Conservation (phyloP, 805 yeast genomes). For the Kluyveromyces wickerhamii region DNA sequence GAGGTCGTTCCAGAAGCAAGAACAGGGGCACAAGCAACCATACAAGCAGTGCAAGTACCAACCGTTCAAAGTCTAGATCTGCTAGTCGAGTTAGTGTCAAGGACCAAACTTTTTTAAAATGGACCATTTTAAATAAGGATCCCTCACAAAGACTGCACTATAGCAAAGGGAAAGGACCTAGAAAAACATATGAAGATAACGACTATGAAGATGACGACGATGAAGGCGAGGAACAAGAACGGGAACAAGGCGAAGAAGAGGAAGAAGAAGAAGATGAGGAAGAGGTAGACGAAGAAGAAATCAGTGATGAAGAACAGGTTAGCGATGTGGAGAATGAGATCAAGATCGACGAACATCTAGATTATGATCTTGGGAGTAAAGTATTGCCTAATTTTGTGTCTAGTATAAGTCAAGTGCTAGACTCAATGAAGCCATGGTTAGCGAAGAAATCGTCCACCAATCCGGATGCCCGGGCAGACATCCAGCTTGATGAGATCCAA, state of each 20-base stretch:
- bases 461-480: constrained; percentile 23
- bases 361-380: constrained; percentile 27
- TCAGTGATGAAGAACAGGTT: constrained; percentile 35
- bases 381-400: constrained; percentile 27
- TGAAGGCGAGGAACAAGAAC: constrained; percentile 10
- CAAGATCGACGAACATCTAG: constrained; percentile 26
- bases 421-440: constrained; percentile 27
- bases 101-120: constrained; percentile 39
- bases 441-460: constrained; percentile 8
- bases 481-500: constrained; percentile 15
- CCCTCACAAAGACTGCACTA: constrained; percentile 55
- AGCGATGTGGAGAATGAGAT: constrained; percentile 30
- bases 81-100: constrained; percentile 24
- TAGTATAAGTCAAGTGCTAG: constrained; percentile 23
- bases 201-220: constrained; percentile 14
- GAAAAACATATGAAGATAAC: constrained; percentile 9
- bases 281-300: constrained; percentile 27
- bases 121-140: constrained; percentile 65
- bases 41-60: constrained; percentile 4
- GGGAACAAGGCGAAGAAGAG: no score
- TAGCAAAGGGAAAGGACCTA: constrained; percentile 11
- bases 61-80: constrained; percentile 20
- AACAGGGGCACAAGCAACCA: constrained; percentile 7
- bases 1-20: constrained; percentile 23
- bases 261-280: constrained; percentile 52